Percentiles rank a stretch among this genome's conserved stretches.
Evolutionary conservation across 139 green algal species (phyloP).

Genomic region (Mychonastes homosphaera): DNA sequence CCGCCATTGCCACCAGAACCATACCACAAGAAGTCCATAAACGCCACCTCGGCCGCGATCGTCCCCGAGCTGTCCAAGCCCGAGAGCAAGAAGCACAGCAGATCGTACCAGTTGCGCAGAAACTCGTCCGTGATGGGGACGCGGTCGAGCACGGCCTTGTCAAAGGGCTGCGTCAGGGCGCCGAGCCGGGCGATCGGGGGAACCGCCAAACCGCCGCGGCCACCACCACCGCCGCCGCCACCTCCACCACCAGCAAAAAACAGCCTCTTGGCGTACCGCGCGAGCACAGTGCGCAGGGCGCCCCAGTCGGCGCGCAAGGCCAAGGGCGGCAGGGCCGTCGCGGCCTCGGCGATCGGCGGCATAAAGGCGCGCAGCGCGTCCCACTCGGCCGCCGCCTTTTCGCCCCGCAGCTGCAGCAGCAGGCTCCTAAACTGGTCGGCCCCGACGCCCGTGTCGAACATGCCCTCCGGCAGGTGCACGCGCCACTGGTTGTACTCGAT

Average conservation of each 20-base stretch:
- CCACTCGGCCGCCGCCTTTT: conserved; percentile 36
- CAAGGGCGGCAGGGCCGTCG: conserved; percentile 67
- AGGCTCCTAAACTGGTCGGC: too few relatives aligned
- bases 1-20: conserved; percentile 40
- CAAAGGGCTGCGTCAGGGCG: not conserved
- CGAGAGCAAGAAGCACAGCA: conserved; percentile 92
- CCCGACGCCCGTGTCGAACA: conserved; percentile 44
- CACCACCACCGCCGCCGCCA: not conserved
- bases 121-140: conserved; percentile 64
- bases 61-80: conserved; percentile 83
- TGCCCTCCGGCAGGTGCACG: conserved; percentile 84
- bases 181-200: too few relatives aligned
- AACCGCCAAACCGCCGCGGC: too few relatives aligned
- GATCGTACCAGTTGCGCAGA: conserved; percentile 85
- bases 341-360: conserved; percentile 65
- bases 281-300: not conserved
- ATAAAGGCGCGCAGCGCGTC: conserved; percentile 59
- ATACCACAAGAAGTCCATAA: conserved; percentile 50
- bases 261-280: not conserved
- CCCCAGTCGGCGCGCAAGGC: conserved; percentile 54
- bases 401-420: conserved; percentile 11
- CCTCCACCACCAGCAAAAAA: too few relatives aligned
- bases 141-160: conserved; percentile 36
- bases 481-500: conserved; percentile 91
- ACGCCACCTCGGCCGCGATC: conserved; percentile 85